Base-by-base conservation (phyloP, 2,329 filamentous ascomycete genomes). In the Coniochaeta sp. region DNA sequence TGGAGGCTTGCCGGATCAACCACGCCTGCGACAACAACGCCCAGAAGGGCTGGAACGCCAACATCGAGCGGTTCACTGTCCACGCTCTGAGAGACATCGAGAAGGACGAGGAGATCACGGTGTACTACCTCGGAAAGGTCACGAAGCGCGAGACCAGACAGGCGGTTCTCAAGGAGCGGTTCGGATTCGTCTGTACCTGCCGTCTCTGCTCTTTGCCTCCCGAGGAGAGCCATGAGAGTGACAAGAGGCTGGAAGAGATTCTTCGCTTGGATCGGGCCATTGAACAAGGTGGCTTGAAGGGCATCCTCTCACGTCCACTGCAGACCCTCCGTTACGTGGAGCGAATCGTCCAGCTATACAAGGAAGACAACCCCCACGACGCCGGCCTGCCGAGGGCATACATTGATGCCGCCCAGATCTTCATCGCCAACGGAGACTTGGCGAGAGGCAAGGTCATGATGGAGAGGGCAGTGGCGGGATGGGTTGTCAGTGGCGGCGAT, bases 11-110 rank as follows among this genome's bases (percentile, higher is more conserved):
- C 32, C 20, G 33, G 2, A 45, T 50, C 48, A 53, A 46, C 47
- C 51, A 49, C 31, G 35, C 51, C 6, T 53, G 51, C 38, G 35
- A 33, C 18, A 40, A 40, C 33, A 53, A 53, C 30, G 30, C 48
- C 3, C 51, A 50, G 30, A 49, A 33, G 26, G 20, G 18, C 14
- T 53, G 38, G 35, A 53, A 53, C 31, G 30, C 47, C n/a, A 28
- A n/a, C 14, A 31, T 53, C 38, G 10, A 28, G 13, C n/a, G 38
- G 12, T 30, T 27, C 20, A 50, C 51, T 10, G 28, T 50, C 40
- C 51, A 53, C 47, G 51, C 51, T 7, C 7, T 53, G 20, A 20
- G 20, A 10, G 51, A 53, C 22, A 53, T 53, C 14, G 13, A 33
- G 14, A 10, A 30, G 7, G 51, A 38, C 35, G 48, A 50, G 18